Percentiles rank a stretch among this genome's conserved stretches.
phyloP scores from a whole-genome alignment of 2,329 filamentous ascomycete genomes.

The Endoconidiophora laricicola region DNA sequence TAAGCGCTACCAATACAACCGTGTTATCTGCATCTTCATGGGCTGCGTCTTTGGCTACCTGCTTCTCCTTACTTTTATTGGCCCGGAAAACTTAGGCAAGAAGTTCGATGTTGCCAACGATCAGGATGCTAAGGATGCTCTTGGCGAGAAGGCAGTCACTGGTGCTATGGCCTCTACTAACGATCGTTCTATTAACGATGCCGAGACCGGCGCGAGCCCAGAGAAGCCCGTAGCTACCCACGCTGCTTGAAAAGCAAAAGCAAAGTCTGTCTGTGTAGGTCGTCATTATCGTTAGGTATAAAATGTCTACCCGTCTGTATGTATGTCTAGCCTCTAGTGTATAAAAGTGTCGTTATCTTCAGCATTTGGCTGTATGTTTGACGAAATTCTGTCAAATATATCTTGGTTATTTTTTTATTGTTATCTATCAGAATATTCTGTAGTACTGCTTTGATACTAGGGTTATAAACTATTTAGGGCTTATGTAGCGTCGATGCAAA shows the following conservation, averaged over 20 bases:
- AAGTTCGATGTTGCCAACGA: constrained; percentile 35
- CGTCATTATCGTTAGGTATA: no score
- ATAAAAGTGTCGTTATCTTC: no score
- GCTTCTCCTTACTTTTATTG: constrained; percentile 45
- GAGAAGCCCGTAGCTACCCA: background rate
- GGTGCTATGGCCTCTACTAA: constrained; percentile 1
- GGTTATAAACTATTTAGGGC: no score
- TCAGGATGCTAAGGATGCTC: constrained; percentile 29
- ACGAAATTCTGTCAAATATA: no score
- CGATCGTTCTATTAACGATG: constrained; percentile 3
- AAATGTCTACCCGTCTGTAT: no score
- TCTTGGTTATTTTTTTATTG: no score
- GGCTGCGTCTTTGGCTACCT: constrained; percentile 56
- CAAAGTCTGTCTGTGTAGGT: no score
- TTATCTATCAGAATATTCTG: no score
- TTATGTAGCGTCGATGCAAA: no score
- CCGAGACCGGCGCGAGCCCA: constrained; percentile 4
- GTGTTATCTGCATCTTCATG: constrained; percentile 85
- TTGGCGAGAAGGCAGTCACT: constrained; percentile 23
- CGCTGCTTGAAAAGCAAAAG: background rate
- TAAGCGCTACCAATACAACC: constrained; percentile 55
- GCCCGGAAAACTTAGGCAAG: constrained; percentile 36
- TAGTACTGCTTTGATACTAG: no score
- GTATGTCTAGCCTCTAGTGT: no score
- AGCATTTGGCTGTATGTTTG: no score